These are phyloP conservation scores for Lachnellula occidentalis DNA, from an alignment of 2,329 filamentous ascomycete species.

Conservation along the genomic window DNA sequence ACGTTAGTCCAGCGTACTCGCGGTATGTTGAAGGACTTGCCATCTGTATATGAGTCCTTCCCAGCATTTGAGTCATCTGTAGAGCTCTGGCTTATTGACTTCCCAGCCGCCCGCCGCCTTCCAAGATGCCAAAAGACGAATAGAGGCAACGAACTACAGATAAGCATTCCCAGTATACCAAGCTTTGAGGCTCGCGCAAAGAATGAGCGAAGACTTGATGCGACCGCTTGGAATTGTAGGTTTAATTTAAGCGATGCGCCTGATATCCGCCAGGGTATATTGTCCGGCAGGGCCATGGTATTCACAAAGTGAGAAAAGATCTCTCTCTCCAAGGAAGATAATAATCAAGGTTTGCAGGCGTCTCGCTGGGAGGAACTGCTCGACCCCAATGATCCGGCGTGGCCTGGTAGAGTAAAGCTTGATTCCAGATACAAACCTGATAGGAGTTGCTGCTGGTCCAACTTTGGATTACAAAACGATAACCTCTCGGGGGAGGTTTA, in stretches of 20 bases:
- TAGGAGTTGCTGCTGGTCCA: neutral
- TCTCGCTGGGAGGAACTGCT: neutral
- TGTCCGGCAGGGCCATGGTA: slow-evolving; percentile 1
- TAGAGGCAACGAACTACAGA: slow-evolving; percentile 14
- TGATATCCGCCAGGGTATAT: slow-evolving; percentile 7
- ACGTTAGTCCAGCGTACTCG: slow-evolving; percentile 4
- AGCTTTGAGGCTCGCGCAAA: slow-evolving; percentile 16
- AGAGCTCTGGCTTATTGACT: slow-evolving; percentile 14
- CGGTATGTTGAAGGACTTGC: slow-evolving; percentile 8
- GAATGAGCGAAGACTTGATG: slow-evolving; percentile 14
- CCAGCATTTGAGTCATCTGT: slow-evolving; percentile 3
- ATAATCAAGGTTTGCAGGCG: neutral
- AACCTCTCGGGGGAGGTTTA: neutral
- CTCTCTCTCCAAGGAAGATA: neutral
- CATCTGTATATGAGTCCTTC: slow-evolving; percentile 13
- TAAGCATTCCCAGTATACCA: slow-evolving; percentile 20
- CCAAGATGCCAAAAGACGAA: slow-evolving; percentile 19
- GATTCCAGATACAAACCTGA: neutral
- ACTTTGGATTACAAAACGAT: neutral
- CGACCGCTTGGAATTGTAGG: slow-evolving; percentile 11
- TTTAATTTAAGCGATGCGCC: neutral
- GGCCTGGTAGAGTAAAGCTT: neutral
- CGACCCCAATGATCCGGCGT: neutral
- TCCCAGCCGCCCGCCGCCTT: slow-evolving; percentile 13
- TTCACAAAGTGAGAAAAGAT: slow-evolving; percentile 7